Base-by-base conservation (phyloP, 495 filamentous ascomycete species). In the Halenospora varia region DNA sequence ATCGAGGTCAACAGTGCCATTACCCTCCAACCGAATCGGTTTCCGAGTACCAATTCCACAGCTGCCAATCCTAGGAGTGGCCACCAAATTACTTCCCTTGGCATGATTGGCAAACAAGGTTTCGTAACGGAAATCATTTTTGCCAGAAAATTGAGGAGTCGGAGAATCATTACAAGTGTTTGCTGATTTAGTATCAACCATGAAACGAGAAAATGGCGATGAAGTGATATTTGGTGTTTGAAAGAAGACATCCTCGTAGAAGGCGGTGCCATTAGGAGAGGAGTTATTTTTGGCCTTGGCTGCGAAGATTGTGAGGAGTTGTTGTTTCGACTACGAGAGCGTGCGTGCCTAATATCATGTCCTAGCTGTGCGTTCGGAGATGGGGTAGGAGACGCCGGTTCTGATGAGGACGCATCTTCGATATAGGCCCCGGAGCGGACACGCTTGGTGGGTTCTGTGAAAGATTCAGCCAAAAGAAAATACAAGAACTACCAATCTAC, bases 241-340 rank as follows among this genome's bases (percentile, higher is more conserved):
- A 78, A 48, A 29, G 74, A 57, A 56, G 72, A 63, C 45, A 77
- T 48, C 1, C 62, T 56, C 22, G 72, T 74, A 39, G 66, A 65
- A 42, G 77, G 86, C 18, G 86, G 85, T 8, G 85, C 75, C 62
- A 90, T 77, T 24, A 88, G 77, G 41, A 86, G 68, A 0, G 79
- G 75, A 25, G 79, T 59, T 13, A 47, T 47, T 47, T 19, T 47
- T 10, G 19, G 10, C 18, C 18, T 57, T 48, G 49, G 58, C 23
- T 20, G 51, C 20, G 40, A 58, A 29, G 47, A 62, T 51, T 57
- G 66, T 53, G 15, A 62, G 62, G 42, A 68, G 60, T 68, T 71
- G 66, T 17, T 67, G 60, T n/a, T n/a, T n/a, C 29, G 62, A 58
- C 53, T 68, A 52, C 61, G 57, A 53, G 62, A 56, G 2, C 64